phyloP scores from a whole-genome alignment of 2,329 filamentous ascomycete genomes.

The Verticillium zaregamsianum region DNA sequence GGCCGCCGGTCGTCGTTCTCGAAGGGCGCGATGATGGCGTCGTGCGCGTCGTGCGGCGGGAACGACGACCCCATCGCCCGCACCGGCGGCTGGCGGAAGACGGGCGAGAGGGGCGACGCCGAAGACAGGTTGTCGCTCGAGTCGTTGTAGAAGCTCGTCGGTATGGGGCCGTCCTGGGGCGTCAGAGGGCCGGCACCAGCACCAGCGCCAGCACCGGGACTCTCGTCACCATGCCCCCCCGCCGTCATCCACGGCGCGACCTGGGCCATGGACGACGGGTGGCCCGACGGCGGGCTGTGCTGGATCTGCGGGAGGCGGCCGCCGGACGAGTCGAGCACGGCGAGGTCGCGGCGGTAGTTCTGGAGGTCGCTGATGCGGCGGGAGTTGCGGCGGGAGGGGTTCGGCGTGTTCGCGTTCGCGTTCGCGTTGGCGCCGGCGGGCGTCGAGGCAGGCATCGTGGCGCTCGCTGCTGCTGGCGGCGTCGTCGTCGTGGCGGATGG shows the following conservation, averaged over 20 bases:
- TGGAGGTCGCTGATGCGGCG: slow-evolving; percentile 57
- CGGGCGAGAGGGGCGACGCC: slow-evolving; percentile 65
- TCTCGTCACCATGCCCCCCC: slow-evolving; percentile 22
- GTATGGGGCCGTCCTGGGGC: slow-evolving; percentile 22
- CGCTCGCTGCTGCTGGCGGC: slow-evolving; percentile 17
- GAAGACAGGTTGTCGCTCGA: slow-evolving; percentile 65
- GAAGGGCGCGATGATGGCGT: slow-evolving; percentile 46
- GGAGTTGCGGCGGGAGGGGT: slow-evolving; percentile 37
- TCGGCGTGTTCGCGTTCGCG: slow-evolving; percentile 24
- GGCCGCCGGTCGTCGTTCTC: slow-evolving; percentile 72
- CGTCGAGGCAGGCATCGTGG: slow-evolving; percentile 23
- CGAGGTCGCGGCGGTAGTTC: slow-evolving; percentile 69
- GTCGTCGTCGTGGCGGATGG: slow-evolving; percentile 40
- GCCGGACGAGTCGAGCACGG: slow-evolving; percentile 60
- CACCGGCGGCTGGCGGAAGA: slow-evolving; percentile 41
- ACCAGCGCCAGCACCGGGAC: neutral
- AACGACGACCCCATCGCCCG: neutral
- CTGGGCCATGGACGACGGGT: slow-evolving; percentile 47
- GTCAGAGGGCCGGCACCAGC: slow-evolving; percentile 19
- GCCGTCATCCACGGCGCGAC: slow-evolving; percentile 56
- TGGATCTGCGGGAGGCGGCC: slow-evolving; percentile 55
- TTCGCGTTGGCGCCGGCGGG: too few species aligned
- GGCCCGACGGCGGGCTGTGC: slow-evolving; percentile 47
- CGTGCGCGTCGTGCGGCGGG: slow-evolving; percentile 50
- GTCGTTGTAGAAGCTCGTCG: slow-evolving; percentile 68